Evolutionary conservation across 139 green algal species (phyloP).

Genomic region (Asterochloris erici): DNA sequence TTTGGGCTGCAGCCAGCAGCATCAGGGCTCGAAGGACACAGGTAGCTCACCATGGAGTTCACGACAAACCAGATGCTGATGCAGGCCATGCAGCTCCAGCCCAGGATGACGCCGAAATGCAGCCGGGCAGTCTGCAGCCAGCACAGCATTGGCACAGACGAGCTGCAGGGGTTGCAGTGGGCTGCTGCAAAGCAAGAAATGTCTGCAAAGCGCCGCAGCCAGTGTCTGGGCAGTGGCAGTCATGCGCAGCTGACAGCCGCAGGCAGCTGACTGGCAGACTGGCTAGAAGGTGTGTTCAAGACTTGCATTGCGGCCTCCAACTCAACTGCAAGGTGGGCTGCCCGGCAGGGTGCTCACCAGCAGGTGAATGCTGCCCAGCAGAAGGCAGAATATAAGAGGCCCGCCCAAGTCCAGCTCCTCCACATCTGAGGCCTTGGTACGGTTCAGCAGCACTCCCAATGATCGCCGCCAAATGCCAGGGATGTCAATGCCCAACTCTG

Average conservation of each 20-base stretch:
- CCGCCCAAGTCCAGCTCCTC: slow-evolving; percentile 89
- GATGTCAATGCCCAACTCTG: slow-evolving; percentile 95
- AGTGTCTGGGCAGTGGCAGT: too few relatives aligned
- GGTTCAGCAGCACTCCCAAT: slow-evolving; percentile 59
- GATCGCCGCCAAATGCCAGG: slow-evolving; percentile 72
- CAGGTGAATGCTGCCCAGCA: slow-evolving; percentile 76
- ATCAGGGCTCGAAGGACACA: too few relatives aligned
- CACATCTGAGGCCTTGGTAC: slow-evolving; percentile 49
- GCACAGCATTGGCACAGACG: neutral
- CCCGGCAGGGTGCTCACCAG: slow-evolving; percentile 56
- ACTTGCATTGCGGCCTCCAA: neutral
- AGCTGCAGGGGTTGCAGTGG: neutral
- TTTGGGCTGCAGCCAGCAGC: too few relatives aligned
- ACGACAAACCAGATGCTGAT: slow-evolving; percentile 69
- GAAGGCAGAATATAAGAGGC: slow-evolving; percentile 75
- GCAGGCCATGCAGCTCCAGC: slow-evolving; percentile 83
- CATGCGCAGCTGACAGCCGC: neutral
- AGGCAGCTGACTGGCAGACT: neutral
- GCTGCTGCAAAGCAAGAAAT: neutral
- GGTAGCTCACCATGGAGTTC: slow-evolving; percentile 27
- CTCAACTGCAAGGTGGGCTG: neutral
- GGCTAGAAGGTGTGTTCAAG: neutral
- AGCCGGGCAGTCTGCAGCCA: slow-evolving; percentile 68
- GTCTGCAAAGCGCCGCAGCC: neutral
- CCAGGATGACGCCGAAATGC: slow-evolving; percentile 93